Evolutionary conservation across 129 eudicot species (phyloP), one percentile per base, ranked within the genome.

Genomic region (Dittrichia graveolens): DNA sequence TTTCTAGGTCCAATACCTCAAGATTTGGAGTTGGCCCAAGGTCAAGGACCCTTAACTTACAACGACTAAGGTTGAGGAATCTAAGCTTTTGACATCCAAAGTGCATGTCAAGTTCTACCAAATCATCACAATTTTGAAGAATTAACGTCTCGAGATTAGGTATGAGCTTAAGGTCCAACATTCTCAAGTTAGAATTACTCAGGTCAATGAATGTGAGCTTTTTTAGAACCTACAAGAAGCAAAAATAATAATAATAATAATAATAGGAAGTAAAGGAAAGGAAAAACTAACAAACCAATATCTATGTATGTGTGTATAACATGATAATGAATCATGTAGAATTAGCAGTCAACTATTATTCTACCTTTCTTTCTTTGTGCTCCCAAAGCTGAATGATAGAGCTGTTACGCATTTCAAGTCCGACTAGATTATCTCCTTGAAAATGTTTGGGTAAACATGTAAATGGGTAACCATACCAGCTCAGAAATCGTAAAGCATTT

Each of bases 331-430:
- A 49, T 49, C 2, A 49, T 67, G 45, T 45, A 35, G n/a, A 49
- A 49, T 4, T 37, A 39, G 8, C 8, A 12, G 11, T 4, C 19
- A 59, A 59, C 16, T 6, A 59, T 11, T 34, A 59, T n/a, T 47
- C 72, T 31, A 67, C 59, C 72, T 67, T 47, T 47, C 4, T 47
- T 12, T 67, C 37, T 35, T 42, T 42, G 12, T 4, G 53, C 41
- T 70, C n/a, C 65, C 31, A 18, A 7, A 70, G 75, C 40, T 18
- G 40, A 0, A 7, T 4, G n/a, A 57, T 57, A 8, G 0, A 5
- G 35, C 53, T 55, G 0, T 0, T 0, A 0, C 0, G 0, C 64
- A 70, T 70, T 4, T 11, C 2, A 11, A 70, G 65, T 8, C 2
- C 3, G 18, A 65, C 70, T 1, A 65, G 55, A 0, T 65, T 65